Percentiles rank a stretch among this genome's conserved stretches.
These are phyloP conservation scores for Mycena floridula DNA, from an alignment of 768 basidiomycete genomes.

Conservation along the genomic window DNA sequence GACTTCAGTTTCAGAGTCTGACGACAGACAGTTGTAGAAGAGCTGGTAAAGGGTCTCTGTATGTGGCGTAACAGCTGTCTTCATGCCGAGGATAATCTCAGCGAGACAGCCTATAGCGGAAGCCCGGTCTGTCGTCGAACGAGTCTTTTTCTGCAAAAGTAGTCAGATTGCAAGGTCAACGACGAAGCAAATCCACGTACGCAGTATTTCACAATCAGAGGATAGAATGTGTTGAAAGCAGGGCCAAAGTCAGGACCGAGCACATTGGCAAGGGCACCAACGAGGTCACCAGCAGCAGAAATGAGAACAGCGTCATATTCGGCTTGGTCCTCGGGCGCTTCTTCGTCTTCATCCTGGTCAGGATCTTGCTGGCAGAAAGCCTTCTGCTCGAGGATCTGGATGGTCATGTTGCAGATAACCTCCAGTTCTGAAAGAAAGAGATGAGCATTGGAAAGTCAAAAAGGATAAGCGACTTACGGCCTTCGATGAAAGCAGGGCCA, in stretches of 20 bases:
- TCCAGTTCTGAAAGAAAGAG: constrained; percentile 54
- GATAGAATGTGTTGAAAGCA: constrained; percentile 83
- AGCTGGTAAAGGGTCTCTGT: constrained; percentile 79
- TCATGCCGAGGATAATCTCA: constrained; percentile 93
- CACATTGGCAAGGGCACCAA: constrained; percentile 78
- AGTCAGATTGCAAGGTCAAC: not conserved
- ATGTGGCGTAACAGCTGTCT: constrained; percentile 75
- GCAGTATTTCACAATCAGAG: constrained; percentile 87
- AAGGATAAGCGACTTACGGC: constrained; percentile 43
- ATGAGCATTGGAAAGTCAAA: constrained; percentile 3
- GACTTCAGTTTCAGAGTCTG: constrained; percentile 90
- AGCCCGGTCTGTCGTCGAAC: constrained; percentile 87
- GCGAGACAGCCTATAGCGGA: constrained; percentile 91
- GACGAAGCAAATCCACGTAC: constrained; percentile 38
- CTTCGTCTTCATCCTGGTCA: constrained; percentile 83
- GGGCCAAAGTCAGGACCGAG: constrained; percentile 81
- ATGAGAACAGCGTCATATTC: constrained; percentile 97
- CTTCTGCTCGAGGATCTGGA: constrained; percentile 88
- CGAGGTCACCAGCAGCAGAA: constrained; percentile 90
- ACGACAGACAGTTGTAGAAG: constrained; percentile 73
- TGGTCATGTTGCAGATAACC: constrained; percentile 70
- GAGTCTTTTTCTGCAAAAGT: constrained; percentile 62
- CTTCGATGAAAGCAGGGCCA: constrained; percentile 81
- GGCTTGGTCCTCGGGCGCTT: constrained; percentile 83
- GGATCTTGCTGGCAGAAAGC: constrained; percentile 96